Evolutionary conservation across 169 alveolate genomes (phyloP).

Genomic region (Plasmodium inui): DNA sequence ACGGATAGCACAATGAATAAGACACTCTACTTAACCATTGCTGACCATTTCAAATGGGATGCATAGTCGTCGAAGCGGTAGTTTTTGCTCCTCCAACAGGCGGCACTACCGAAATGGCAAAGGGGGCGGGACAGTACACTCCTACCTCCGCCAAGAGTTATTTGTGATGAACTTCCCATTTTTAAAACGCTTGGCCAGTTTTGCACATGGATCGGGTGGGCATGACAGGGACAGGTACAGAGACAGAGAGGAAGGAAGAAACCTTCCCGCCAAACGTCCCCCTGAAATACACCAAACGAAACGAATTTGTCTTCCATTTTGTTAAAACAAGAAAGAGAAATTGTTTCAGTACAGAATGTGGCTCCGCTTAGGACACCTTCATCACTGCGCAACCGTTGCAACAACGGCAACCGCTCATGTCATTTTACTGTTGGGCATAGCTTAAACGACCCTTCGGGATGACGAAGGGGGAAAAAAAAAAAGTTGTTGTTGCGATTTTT

Average conservation of each 20-base stretch:
- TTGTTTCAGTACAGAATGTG: background rate
- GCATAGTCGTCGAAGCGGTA: conserved; percentile 23
- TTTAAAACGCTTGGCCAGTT: background rate
- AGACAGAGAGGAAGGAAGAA: background rate
- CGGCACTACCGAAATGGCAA: background rate
- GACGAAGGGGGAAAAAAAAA: background rate
- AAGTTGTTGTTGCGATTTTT: background rate
- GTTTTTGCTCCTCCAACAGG: background rate
- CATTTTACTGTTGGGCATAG: background rate
- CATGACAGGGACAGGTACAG: too few species aligned
- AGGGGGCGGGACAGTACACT: background rate
- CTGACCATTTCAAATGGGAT: conserved; percentile 85
- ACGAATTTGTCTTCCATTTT: background rate
- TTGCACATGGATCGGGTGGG: background rate
- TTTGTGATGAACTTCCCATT: background rate
- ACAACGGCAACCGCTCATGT: background rate
- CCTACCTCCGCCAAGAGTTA: background rate
- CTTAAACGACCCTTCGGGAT: background rate
- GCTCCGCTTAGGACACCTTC: background rate
- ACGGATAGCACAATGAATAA: conserved; percentile 73
- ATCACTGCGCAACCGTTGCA: background rate
- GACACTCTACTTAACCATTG: conserved; percentile 81
- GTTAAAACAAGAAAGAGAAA: background rate
- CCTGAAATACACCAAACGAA: background rate
- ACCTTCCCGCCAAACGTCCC: background rate